Conservation (phyloP, 371 early-diverging fungal genomes). For the Rhizopus stolonifer region DNA sequence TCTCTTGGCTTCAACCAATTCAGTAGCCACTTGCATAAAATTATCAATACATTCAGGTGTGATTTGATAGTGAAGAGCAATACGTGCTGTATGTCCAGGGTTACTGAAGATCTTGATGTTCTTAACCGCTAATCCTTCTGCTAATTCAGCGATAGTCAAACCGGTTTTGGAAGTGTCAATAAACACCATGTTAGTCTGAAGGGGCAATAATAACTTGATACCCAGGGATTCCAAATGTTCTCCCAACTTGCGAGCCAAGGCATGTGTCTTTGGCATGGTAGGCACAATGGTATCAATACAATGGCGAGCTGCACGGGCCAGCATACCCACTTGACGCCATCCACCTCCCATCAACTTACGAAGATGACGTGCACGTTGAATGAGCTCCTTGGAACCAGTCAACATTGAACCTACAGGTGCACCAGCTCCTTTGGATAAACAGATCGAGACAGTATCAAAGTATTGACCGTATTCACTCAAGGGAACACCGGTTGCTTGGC, state of each 20-base stretch:
- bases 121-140: conserved; percentile 42
- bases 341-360: conserved; percentile 92
- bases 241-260: conserved; percentile 63
- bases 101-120: conserved; percentile 58
- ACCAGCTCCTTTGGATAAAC: conserved; percentile 87
- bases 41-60: conserved; percentile 55
- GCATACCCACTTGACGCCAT: conserved; percentile 85
- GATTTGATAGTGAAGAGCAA: conserved; percentile 82
- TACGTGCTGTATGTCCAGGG: conserved; percentile 49
- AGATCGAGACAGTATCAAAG: conserved; percentile 85
- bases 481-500: conserved; percentile 62
- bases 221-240: conserved; percentile 58
- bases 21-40: conserved; percentile 37
- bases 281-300: conserved; percentile 71
- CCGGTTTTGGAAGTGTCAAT: conserved; percentile 55
- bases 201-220: conserved; percentile 56
- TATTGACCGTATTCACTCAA: conserved; percentile 67
- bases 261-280: conserved; percentile 65
- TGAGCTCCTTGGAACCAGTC: conserved; percentile 59
- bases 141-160: conserved; percentile 50
- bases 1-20: conserved; percentile 20
- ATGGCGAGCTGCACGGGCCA: conserved; percentile 75
- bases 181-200: conserved; percentile 90
- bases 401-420: conserved; percentile 90
- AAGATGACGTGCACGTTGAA: conserved; percentile 79